These are phyloP conservation scores for Parachlorella kessleri DNA, from an alignment of 139 green algal species.

Conservation along the genomic window DNA sequence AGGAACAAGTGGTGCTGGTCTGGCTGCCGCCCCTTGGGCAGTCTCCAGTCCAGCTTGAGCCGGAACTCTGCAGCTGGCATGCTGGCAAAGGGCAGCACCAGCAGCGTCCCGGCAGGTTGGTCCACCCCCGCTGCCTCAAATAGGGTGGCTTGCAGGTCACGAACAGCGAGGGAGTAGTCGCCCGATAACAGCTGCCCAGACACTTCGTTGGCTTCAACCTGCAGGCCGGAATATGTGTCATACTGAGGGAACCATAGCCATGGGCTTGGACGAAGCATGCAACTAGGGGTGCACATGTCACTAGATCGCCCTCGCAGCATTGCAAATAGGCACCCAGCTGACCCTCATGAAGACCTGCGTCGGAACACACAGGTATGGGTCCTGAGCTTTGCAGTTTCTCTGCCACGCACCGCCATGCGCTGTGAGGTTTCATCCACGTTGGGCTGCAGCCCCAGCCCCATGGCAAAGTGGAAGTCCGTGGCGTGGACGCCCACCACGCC, in stretches of 20 bases:
- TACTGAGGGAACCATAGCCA: not conserved
- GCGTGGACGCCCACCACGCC: conserved; percentile 21
- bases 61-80: not conserved
- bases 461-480: conserved; percentile 2
- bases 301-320: no score
- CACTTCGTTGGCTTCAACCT: conserved; percentile 39
- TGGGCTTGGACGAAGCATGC: not conserved
- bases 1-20: conserved; percentile 69
- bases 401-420: conserved; percentile 38
- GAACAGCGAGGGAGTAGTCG: conserved; percentile 35
- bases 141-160: conserved; percentile 8
- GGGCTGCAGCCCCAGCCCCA: conserved; percentile 16
- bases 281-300: no score
- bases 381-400: no score
- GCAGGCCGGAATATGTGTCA: conserved; percentile 24
- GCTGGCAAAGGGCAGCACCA: conserved; percentile 43
- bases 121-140: conserved; percentile 33
- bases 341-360: no score
- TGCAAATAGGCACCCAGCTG: no score
- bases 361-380: no score
- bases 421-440: conserved; percentile 27
- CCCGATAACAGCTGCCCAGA: conserved; percentile 14
- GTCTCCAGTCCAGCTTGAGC: conserved; percentile 36
- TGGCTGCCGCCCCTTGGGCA: conserved; percentile 47
- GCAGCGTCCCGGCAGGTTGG: conserved; percentile 37